Base-by-base conservation (phyloP, 306 rosid genomes). In the Rubus parviflorus region DNA sequence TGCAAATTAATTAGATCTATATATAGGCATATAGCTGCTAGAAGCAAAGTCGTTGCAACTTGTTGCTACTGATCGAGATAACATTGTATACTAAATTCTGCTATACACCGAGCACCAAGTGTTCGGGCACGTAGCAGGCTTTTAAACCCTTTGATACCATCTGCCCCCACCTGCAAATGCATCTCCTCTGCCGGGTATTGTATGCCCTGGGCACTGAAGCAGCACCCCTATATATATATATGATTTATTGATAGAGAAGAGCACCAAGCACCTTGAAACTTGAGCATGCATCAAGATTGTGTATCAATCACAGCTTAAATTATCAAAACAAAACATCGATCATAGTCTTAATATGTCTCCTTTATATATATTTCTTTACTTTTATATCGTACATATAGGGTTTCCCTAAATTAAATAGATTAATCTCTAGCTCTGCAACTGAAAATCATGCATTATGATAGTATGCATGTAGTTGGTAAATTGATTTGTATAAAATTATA, bases 41-140 rank as follows among this genome's bases (percentile, higher is more conserved):
- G n/a, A 25, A 65, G 69, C 42, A 65, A n/a, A 41, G 71, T 35
- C 16, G 48, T 10, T 40, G 70, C 70, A 65, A 65, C 47, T 65
- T 40, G 48, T 40, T 40, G 48, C 15, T 19, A 65, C 30, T 65
- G 14, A 30, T 30, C 35, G 35, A 19, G 49, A 41, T 40, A 40
- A 19, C 23, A 17, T 64, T 64, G 38, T 43, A 45, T 56, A n/a
- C n/a, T n/a, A n/a, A n/a, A n/a, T n/a, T n/a, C n/a, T n/a, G n/a
- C n/a, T n/a, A n/a, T n/a, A n/a, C n/a, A n/a, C n/a, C n/a, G n/a
- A n/a, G n/a, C n/a, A n/a, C n/a, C n/a, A n/a, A n/a, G n/a, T n/a
- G n/a, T n/a, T n/a, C n/a, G n/a, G n/a, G n/a, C n/a, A n/a, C n/a
- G n/a, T n/a, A n/a, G n/a, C n/a, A n/a, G n/a, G n/a, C n/a, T n/a